phyloP scores from a whole-genome alignment of 768 basidiomycete genomes.

The Podaxis mareebaensis region DNA sequence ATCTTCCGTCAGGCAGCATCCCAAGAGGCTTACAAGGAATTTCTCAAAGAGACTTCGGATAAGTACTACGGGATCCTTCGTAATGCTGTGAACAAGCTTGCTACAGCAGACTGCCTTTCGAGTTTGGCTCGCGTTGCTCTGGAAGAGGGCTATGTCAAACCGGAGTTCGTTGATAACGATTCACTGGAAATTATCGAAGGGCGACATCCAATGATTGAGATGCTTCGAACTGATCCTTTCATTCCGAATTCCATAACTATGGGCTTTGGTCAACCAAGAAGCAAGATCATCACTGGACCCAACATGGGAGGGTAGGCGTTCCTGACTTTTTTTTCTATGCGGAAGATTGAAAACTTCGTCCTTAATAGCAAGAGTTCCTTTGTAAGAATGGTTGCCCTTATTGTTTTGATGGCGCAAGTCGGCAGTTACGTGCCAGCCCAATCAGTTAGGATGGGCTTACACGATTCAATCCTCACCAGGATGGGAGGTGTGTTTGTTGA shows the following conservation, averaged over 20 bases:
- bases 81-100: constrained; percentile 77
- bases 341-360: constrained; percentile 2
- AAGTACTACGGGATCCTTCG: constrained; percentile 73
- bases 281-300: constrained; percentile 80
- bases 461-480: constrained; percentile 84
- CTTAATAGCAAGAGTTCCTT: constrained; percentile 75
- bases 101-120: constrained; percentile 82
- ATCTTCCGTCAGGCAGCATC: constrained; percentile 49
- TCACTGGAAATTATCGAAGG: constrained; percentile 77
- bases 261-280: constrained; percentile 50
- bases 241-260: constrained; percentile 80
- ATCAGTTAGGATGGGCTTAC: constrained; percentile 70
- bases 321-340: background rate
- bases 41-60: constrained; percentile 67
- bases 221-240: constrained; percentile 74
- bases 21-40: constrained; percentile 61
- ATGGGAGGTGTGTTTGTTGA: constrained; percentile 73
- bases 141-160: constrained; percentile 75
- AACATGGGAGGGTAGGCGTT: constrained; percentile 73
- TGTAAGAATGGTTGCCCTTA: constrained; percentile 77
- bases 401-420: constrained; percentile 86
- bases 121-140: constrained; percentile 82
- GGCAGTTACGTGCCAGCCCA: constrained; percentile 89
- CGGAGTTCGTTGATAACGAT: constrained; percentile 68
- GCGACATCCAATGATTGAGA: constrained; percentile 92